These are phyloP conservation scores for Tolypocladium ophioglossoides DNA, from an alignment of 2,329 filamentous ascomycete genomes.

Conservation along the genomic window DNA sequence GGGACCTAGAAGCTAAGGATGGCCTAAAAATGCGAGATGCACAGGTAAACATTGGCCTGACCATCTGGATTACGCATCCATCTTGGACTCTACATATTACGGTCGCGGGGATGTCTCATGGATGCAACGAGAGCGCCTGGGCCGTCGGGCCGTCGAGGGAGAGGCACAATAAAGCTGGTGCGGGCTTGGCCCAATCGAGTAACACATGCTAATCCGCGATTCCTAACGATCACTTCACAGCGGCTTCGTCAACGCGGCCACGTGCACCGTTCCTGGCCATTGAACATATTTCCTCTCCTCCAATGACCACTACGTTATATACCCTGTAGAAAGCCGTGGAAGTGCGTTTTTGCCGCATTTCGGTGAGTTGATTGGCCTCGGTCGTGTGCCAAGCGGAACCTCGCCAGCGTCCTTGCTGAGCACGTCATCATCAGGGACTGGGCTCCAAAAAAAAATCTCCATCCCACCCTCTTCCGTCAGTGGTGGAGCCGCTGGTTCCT, in stretches of 20 bases:
- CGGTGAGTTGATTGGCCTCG: not conserved
- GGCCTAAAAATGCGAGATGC: not conserved
- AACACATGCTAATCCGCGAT: not conserved
- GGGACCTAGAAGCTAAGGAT: not conserved
- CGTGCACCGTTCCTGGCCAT: not conserved
- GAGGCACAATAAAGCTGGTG: too few relatives aligned
- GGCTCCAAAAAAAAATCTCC: not conserved
- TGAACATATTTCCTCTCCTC: not conserved
- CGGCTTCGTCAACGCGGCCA: not conserved
- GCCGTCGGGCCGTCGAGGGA: not conserved
- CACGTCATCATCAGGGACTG: slow-evolving; percentile 6
- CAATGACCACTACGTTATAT: not conserved
- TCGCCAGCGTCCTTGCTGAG: not conserved
- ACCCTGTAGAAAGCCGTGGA: not conserved
- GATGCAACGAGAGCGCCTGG: not conserved
- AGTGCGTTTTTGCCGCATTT: not conserved
- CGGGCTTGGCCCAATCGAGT: too few relatives aligned
- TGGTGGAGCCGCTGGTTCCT: not conserved
- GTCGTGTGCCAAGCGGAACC: not conserved
- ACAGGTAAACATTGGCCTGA: not conserved
- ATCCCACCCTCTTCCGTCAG: not conserved
- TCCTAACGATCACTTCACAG: not conserved
- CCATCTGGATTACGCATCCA: not conserved
- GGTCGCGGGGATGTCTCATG: not conserved
- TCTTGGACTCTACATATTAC: not conserved